These are phyloP conservation scores for Ligustrum vulgare DNA, from an alignment of 257 asterid genomes.

Conservation along the genomic window DNA sequence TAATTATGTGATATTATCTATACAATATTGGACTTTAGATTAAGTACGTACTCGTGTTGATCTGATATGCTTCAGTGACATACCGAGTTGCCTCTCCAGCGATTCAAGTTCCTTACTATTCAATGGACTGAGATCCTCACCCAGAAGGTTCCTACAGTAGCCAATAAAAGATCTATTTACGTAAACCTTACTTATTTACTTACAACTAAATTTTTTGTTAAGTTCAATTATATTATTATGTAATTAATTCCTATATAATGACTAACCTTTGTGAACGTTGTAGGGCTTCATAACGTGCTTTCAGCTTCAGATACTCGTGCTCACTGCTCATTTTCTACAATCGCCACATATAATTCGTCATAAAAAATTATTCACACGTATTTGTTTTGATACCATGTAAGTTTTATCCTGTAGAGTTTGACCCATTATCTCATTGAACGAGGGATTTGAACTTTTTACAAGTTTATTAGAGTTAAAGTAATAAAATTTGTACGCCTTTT, in stretches of 20 bases:
- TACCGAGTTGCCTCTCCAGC: conserved; percentile 87
- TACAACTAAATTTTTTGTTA: neutral
- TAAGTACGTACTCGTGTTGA: neutral
- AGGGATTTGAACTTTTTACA: too few species aligned
- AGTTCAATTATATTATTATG: too few species aligned
- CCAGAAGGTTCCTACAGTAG: conserved; percentile 74
- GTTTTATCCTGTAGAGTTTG: too few species aligned
- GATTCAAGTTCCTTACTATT: conserved; percentile 97
- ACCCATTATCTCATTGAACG: too few species aligned
- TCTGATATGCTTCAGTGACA: conserved; percentile 84
- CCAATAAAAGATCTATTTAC: neutral
- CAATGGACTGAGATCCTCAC: conserved; percentile 94
- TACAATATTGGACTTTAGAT: neutral
- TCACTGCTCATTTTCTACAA: conserved; percentile 90
- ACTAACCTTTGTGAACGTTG: conserved; percentile 89
- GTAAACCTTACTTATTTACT: neutral
- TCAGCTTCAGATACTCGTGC: conserved; percentile 96
- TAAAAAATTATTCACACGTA: too few species aligned
- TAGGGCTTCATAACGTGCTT: conserved; percentile 91
- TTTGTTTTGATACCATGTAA: too few species aligned
- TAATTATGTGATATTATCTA: too few species aligned
- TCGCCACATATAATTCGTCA: neutral
- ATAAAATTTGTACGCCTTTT: too few species aligned
- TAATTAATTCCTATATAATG: neutral
- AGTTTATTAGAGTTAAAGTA: too few species aligned